Percentiles rank a stretch among this genome's conserved stretches.
phyloP scores from a whole-genome alignment of 371 early-diverging fungal genomes.

The Actinomortierella ambigua region DNA sequence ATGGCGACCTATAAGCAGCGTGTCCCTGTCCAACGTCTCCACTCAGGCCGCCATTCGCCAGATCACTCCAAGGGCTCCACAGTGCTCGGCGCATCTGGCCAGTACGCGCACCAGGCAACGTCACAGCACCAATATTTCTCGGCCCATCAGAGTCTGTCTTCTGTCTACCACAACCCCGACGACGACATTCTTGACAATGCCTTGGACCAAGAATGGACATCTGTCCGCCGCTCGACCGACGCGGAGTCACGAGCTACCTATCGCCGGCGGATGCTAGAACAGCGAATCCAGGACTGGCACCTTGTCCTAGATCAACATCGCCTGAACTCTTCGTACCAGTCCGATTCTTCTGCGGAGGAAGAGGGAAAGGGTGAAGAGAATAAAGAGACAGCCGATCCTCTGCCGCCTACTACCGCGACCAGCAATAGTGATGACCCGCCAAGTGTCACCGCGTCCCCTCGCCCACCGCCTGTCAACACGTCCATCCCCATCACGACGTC shows the following conservation, averaged over 20 bases:
- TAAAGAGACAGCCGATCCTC: background rate
- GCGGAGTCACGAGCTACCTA: too few relatives aligned
- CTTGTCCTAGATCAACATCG: conserved; percentile 28
- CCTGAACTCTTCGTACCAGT: too few relatives aligned
- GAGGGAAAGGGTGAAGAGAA: too few relatives aligned
- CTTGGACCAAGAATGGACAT: conserved; percentile 36
- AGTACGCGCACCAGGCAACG: background rate
- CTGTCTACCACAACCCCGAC: too few relatives aligned
- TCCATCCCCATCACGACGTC: too few relatives aligned
- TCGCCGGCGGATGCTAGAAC: too few relatives aligned
- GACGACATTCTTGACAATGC: conserved; percentile 28
- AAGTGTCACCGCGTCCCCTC: too few relatives aligned
- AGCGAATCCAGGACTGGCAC: conserved; percentile 41
- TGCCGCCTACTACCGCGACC: conserved; percentile 7
- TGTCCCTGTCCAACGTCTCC: conserved; percentile 15
- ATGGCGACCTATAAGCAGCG: conserved; percentile 46
- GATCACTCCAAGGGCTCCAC: conserved; percentile 11
- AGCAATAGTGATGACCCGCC: background rate
- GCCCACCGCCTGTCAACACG: too few relatives aligned
- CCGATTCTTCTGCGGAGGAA: too few relatives aligned
- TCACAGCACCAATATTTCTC: conserved; percentile 5
- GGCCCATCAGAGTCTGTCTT: background rate
- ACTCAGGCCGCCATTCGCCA: conserved; percentile 8
- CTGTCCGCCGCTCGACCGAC: conserved; percentile 23
- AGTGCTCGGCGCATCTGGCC: background rate